phyloP scores from a whole-genome alignment of 2,329 filamentous ascomycete species.

The Aspergillus aculeatus region DNA sequence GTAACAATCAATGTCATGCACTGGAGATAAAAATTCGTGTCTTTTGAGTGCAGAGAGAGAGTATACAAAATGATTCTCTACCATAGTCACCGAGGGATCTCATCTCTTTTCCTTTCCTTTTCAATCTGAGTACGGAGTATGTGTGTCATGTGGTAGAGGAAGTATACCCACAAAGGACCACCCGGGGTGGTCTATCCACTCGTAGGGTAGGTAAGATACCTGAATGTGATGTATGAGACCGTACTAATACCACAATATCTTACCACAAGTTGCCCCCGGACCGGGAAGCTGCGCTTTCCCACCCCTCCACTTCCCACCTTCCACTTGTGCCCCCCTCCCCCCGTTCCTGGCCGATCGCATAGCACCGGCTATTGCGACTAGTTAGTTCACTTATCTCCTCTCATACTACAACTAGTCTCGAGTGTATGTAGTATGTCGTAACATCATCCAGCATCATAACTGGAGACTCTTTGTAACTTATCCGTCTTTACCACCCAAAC shows the following conservation, averaged over 20 bases:
- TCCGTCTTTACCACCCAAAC: neutral
- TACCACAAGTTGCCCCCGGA: constrained; percentile 15
- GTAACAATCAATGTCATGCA: neutral
- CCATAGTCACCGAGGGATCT: no score
- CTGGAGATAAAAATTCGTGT: no score
- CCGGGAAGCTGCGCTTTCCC: constrained; percentile 9
- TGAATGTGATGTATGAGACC: constrained; percentile 7
- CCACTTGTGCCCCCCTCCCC: neutral
- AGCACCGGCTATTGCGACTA: constrained; percentile 18
- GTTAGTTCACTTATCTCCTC: no score
- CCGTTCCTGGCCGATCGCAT: constrained; percentile 30
- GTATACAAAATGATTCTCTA: neutral
- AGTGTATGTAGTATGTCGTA: neutral
- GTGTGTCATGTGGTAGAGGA: no score
- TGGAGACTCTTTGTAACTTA: neutral
- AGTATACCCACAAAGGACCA: no score
- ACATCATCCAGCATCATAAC: neutral
- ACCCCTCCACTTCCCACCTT: no score
- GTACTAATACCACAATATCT: neutral
- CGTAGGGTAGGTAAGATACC: neutral
- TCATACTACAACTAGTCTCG: no score
- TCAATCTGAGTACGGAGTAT: no score
- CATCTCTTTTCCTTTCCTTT: neutral
- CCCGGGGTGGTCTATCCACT: no score
- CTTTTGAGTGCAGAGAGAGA: no score